Percentiles rank a stretch among this genome's conserved stretches.
These are phyloP conservation scores for Trichocomaceae sp. DNA, from an alignment of 2,329 filamentous ascomycete genomes.

Conservation along the genomic window DNA sequence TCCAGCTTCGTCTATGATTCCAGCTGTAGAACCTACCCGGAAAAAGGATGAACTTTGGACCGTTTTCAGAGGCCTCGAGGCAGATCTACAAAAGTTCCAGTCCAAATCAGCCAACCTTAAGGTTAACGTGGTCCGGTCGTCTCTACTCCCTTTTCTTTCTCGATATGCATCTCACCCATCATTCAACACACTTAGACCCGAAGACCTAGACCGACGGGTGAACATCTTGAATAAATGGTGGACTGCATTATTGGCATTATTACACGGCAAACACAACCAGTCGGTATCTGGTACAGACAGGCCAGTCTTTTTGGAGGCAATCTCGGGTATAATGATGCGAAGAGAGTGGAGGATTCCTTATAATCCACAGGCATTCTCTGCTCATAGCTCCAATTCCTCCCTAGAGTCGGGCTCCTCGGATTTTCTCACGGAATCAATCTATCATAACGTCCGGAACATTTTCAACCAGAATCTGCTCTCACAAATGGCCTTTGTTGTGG, in stretches of 20 bases:
- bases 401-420: conserved; percentile 56
- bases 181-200: conserved; percentile 59
- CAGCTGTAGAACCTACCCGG: conserved; percentile 38
- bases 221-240: conserved; percentile 88
- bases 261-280: conserved; percentile 67
- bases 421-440: conserved; percentile 67
- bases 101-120: conserved; percentile 67
- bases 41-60: conserved; percentile 66
- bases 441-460: conserved; percentile 83
- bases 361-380: conserved; percentile 42
- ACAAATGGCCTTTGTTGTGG: conserved; percentile 80
- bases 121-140: conserved; percentile 65
- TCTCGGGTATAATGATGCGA: conserved; percentile 76
- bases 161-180: conserved; percentile 63
- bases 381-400: conserved; percentile 49
- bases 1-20: conserved; percentile 43
- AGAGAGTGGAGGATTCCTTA: conserved; percentile 72
- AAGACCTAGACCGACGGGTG: conserved; percentile 74
- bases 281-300: conserved; percentile 78
- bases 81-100: conserved; percentile 66
- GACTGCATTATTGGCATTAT: conserved; percentile 71
- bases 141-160: conserved; percentile 69
- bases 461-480: conserved; percentile 74
- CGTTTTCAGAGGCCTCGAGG: conserved; percentile 61
- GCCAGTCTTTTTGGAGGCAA: conserved; percentile 69